Percentiles rank a stretch among this genome's conserved stretches.
These are phyloP conservation scores for Lyophyllum atratum DNA, from an alignment of 768 basidiomycete species.

Conservation along the genomic window DNA sequence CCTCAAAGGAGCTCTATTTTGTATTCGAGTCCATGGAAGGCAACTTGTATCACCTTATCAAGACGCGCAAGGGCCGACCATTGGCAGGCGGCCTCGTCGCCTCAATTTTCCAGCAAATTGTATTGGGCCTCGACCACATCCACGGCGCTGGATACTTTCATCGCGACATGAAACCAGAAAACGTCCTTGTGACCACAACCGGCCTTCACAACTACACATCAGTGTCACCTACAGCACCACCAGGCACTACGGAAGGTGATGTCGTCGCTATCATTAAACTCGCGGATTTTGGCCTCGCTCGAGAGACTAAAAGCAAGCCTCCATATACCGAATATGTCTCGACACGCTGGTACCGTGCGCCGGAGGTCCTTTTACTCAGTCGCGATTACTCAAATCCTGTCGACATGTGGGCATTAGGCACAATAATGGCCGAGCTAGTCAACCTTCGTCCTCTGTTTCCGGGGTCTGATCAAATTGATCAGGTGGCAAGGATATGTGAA, in stretches of 20 bases:
- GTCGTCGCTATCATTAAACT: constrained; percentile 97
- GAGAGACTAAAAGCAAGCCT: constrained; percentile 83
- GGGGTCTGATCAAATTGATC: constrained; percentile 90
- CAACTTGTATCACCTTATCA: constrained; percentile 98
- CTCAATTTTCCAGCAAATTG: constrained; percentile 92
- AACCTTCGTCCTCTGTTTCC: constrained; percentile 96
- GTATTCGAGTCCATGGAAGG: constrained; percentile 99
- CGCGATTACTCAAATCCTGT: constrained; percentile 95
- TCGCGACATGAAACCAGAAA: constrained; percentile 99
- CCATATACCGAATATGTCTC: constrained; percentile 99
- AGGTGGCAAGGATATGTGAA: constrained; percentile 87
- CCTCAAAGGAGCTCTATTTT: constrained; percentile 95
- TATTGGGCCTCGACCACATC: constrained; percentile 89
- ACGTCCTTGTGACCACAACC: constrained; percentile 96
- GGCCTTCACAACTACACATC: constrained; percentile 91
- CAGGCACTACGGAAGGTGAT: constrained; percentile 75
- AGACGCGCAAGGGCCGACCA: constrained; percentile 90
- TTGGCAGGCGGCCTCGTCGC: constrained; percentile 97
- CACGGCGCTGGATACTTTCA: constrained; percentile 95
- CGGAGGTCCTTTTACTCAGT: constrained; percentile 91
- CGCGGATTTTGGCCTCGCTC: constrained; percentile 96
- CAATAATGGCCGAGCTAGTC: constrained; percentile 96
- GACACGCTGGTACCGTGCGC: constrained; percentile 99
- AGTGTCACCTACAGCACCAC: constrained; percentile 67
- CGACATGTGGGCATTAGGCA: constrained; percentile 99